phyloP scores from a whole-genome alignment of 1,284 basidiomycete species.

The Ustilago shanxiensis region DNA sequence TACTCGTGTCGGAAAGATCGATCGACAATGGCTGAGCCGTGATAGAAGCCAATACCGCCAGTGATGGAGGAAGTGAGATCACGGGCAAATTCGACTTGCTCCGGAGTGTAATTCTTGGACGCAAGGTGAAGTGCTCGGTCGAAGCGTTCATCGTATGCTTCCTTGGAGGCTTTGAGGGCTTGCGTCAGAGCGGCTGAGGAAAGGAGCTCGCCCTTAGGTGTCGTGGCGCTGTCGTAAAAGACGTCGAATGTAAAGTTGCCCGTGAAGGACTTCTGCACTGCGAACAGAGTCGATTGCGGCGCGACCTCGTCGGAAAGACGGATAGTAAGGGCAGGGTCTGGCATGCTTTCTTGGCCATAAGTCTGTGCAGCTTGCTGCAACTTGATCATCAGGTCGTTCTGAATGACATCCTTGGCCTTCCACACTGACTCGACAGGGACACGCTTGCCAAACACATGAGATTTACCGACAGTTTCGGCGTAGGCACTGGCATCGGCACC shows the following conservation, averaged over 20 bases:
- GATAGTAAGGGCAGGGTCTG: slow-evolving; percentile 83
- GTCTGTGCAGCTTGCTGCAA: slow-evolving; percentile 75
- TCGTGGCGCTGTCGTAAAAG: slow-evolving; percentile 81
- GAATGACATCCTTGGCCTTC: slow-evolving; percentile 85
- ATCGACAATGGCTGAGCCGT: slow-evolving; percentile 89
- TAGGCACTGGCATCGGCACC: slow-evolving; percentile 78
- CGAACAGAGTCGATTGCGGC: slow-evolving; percentile 82
- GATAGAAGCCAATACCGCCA: slow-evolving; percentile 93
- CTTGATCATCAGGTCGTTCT: slow-evolving; percentile 76
- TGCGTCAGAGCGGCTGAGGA: slow-evolving; percentile 74
- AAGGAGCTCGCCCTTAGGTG: slow-evolving; percentile 75
- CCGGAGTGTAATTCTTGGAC: slow-evolving; percentile 69
- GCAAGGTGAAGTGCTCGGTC: slow-evolving; percentile 77
- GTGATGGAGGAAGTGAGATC: slow-evolving; percentile 88
- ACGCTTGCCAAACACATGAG: slow-evolving; percentile 79
- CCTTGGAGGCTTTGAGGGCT: slow-evolving; percentile 78
- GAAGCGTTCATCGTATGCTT: slow-evolving; percentile 79
- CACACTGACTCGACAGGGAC: slow-evolving; percentile 79
- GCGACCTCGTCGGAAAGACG: slow-evolving; percentile 81
- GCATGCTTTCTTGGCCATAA: slow-evolving; percentile 74
- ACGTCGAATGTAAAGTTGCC: slow-evolving; percentile 88
- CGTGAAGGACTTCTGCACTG: slow-evolving; percentile 84
- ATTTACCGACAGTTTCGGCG: slow-evolving; percentile 77
- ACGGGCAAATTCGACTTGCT: slow-evolving; percentile 82
- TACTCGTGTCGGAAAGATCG: slow-evolving; percentile 85